Base-by-base conservation (phyloP, 495 filamentous ascomycete species). In the Parathielavia hyrcaniae region DNA sequence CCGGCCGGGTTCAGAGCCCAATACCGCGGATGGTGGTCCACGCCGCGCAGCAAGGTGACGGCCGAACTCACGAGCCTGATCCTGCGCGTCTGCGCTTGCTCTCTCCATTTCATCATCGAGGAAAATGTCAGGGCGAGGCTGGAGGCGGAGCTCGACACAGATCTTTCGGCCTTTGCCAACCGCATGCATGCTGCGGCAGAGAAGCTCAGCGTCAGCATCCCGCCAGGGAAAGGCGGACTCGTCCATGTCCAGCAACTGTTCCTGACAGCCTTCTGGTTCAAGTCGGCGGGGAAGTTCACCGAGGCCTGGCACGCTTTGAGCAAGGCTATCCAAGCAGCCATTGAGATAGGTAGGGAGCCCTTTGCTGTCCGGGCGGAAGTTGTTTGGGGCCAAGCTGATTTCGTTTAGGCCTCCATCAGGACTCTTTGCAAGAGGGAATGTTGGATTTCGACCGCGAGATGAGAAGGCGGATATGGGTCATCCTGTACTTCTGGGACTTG, bases 181-280 rank as follows among this genome's bases (percentile, higher is more conserved):
- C 69, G 66, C 12, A 71, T 77, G 63, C 72, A 78, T 54, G 53
- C 64, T 38, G 69, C 75, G 10, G 78, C 77, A 20, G 73, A 74
- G 50, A 69, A 72, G 53, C 65, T 83, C 38, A 74, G 73, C 61
- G 63, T 55, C 39, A 76, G 71, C 19, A 77, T 82, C 35, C 35
- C 68, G 1, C 73, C 73, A 1, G 77, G 78, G 1, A 74, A 76
- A 57, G 76, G 77, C 22, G 75, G 77, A 0, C 50, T 81, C 39
- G 60, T 68, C 22, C 74, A 80, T 22, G 73, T 81, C 10, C 78
- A 82, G 63, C 78, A 81, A 61, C 62, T 79, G 13, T 79, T 81
- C 58, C 64, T 81, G 3, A 77, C 71, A n/a, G 72, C 72, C 5
- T 71, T 71, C 43, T 83, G 77, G 77, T 77, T 68, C 61, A 82